Conservation (phyloP, 352 stramenopile genomes). For the Phytopythium helicoides region DNA sequence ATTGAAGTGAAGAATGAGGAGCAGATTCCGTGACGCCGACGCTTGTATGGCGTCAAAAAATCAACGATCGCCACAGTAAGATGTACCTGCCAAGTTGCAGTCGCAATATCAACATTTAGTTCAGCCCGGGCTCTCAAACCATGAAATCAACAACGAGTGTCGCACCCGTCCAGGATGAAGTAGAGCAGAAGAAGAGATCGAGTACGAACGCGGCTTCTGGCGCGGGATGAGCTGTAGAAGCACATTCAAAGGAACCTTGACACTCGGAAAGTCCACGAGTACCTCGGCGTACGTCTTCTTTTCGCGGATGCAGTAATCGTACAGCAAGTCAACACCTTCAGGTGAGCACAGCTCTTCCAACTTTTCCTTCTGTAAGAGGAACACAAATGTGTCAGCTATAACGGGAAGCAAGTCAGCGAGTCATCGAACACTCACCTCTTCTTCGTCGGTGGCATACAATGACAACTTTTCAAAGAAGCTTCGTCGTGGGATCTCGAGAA, state of each 20-base stretch:
- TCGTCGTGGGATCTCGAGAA: constrained; percentile 81
- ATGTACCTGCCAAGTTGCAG: constrained; percentile 37
- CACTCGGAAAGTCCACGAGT: constrained; percentile 84
- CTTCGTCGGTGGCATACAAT: constrained; percentile 70
- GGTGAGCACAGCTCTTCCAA: constrained; percentile 86
- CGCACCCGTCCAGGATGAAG: constrained; percentile 47
- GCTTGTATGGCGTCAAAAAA: constrained; percentile 90
- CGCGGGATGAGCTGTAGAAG: constrained; percentile 84
- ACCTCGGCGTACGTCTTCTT: constrained; percentile 90
- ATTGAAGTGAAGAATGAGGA: constrained; percentile 77
- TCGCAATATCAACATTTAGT: not conserved
- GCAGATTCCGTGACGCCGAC: constrained; percentile 78
- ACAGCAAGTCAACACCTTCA: constrained; percentile 89
- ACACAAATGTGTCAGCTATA: not conserved
- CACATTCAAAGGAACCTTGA: constrained; percentile 57
- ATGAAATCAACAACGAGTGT: constrained; percentile 12
- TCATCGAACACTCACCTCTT: constrained; percentile 51
- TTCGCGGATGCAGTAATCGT: constrained; percentile 92
- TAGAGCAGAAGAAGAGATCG: constrained; percentile 86
- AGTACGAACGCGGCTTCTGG: constrained; percentile 89
- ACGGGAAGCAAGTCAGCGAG: not conserved
- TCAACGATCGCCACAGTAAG: constrained; percentile 88
- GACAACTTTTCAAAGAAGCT: constrained; percentile 88
- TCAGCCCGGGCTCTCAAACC: constrained; percentile 2
- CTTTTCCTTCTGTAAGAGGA: constrained; percentile 76